Evolutionary conservation across 257 asterid species (phyloP).

Genomic region (Buddleja alternifolia): DNA sequence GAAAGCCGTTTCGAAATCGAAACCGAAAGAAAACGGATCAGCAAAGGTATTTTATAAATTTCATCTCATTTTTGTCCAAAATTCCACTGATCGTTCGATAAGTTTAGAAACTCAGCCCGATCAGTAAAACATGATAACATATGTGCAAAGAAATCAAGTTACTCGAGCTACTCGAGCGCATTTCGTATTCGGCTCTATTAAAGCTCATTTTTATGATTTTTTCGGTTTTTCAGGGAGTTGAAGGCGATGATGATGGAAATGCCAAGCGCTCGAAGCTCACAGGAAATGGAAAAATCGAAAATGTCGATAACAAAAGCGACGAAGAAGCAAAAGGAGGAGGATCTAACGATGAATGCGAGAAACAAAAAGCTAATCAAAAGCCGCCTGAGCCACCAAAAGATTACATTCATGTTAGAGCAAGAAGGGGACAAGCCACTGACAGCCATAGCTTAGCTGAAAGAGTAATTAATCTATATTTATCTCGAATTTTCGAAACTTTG

Average conservation of each 20-base stretch:
- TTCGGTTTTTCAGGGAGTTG: constrained; percentile 13
- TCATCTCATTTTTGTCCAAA: background rate
- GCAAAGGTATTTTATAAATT: constrained; percentile 41
- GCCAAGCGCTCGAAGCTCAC: constrained; percentile 42
- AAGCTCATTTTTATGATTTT: too few species aligned
- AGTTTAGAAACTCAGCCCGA: too few species aligned
- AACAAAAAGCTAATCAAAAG: constrained; percentile 42
- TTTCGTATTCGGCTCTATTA: too few species aligned
- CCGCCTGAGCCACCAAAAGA: constrained; percentile 82
- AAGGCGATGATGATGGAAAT: constrained; percentile 38
- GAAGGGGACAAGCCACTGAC: constrained; percentile 98
- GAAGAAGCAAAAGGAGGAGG: constrained; percentile 25
- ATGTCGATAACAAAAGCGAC: constrained; percentile 4
- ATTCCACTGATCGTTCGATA: too few species aligned
- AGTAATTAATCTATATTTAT: constrained; percentile 36
- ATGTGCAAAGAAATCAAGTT: too few species aligned
- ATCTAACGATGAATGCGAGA: constrained; percentile 32
- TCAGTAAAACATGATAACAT: too few species aligned
- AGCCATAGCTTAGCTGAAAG: constrained; percentile 95
- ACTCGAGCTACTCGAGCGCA: too few species aligned
- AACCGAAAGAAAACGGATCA: constrained; percentile 51
- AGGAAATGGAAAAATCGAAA: constrained; percentile 33
- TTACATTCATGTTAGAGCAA: constrained; percentile 95
- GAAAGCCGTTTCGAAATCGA: constrained; percentile 46
- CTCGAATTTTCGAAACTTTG: constrained; percentile 6